Conservation (phyloP, 2,329 filamentous ascomycete genomes). For the Eutypella sp. region DNA sequence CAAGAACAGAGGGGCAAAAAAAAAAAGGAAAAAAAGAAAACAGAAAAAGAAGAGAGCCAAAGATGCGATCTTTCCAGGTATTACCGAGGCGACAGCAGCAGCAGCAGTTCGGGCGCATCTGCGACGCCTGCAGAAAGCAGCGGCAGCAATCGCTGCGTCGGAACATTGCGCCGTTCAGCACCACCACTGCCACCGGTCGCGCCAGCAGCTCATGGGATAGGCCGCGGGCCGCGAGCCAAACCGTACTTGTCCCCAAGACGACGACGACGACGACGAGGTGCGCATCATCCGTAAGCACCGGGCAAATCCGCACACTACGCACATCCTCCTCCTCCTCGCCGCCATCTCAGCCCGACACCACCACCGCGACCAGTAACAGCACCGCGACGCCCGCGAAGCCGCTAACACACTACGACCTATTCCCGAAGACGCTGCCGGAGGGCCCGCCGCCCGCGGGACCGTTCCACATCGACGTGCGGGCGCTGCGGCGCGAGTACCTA, state of each 20-base stretch:
- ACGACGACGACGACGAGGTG: background rate
- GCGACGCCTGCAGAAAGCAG: slow-evolving; percentile 21
- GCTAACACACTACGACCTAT: slow-evolving; percentile 77
- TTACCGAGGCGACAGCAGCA: slow-evolving; percentile 12
- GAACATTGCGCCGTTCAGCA: background rate
- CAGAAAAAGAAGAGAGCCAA: background rate
- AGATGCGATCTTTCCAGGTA: slow-evolving; percentile 18
- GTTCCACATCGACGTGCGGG: slow-evolving; percentile 67
- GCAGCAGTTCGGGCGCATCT: slow-evolving; percentile 19
- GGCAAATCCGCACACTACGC: no score
- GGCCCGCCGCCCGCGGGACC: slow-evolving; percentile 74
- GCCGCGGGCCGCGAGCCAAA: background rate
- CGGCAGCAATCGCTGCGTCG: background rate
- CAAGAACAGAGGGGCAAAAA: no score
- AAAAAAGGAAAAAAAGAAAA: no score
- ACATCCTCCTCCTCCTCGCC: no score
- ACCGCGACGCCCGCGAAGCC: slow-evolving; percentile 6
- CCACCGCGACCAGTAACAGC: background rate
- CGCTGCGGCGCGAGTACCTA: slow-evolving; percentile 80
- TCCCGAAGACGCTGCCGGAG: slow-evolving; percentile 69
- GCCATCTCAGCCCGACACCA: no score
- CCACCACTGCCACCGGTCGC: background rate
- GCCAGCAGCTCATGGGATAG: background rate
- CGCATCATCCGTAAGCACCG: no score
- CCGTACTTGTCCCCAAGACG: background rate